phyloP scores from a whole-genome alignment of 2,329 filamentous ascomycete genomes.

The Colletotrichum costaricense region DNA sequence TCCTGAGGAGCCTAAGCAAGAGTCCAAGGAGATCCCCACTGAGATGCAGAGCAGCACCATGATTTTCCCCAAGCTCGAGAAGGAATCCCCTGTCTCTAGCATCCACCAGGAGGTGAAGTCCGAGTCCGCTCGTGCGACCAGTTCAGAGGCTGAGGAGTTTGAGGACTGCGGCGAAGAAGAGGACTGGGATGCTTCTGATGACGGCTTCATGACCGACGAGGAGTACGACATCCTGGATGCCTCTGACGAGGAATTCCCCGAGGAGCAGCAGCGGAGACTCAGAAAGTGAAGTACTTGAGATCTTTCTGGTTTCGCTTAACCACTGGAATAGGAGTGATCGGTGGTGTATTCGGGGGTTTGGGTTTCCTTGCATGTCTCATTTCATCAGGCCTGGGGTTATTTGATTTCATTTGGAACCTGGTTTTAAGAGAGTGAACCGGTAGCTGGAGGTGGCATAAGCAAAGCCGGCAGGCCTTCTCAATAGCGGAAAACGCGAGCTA shows the following conservation, averaged over 20 bases:
- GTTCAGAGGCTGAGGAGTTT: conserved; percentile 58
- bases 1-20: conserved; percentile 46
- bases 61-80: conserved; percentile 97
- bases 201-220: conserved; percentile 93
- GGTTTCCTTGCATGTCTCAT: conserved; percentile 31
- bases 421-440: conserved; percentile 8
- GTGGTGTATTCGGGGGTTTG: conserved; percentile 20
- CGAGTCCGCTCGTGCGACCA: conserved; percentile 61
- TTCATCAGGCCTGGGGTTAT: conserved; percentile 22
- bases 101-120: conserved; percentile 71
- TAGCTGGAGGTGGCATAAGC: not conserved
- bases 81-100: conserved; percentile 87
- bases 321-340: conserved; percentile 29
- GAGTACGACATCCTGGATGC: conserved; percentile 98
- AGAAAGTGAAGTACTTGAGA: conserved; percentile 47
- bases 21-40: conserved; percentile 38
- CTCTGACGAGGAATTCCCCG: conserved; percentile 85
- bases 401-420: conserved; percentile 25
- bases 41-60: conserved; percentile 72
- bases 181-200: conserved; percentile 73
- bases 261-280: conserved; percentile 61
- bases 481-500: conserved; percentile 6
- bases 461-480: not conserved
- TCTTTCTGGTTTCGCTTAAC: not conserved
- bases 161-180: conserved; percentile 66